Base-by-base conservation (phyloP, 257 asterid genomes). In the Ophiorrhiza pumila region DNA sequence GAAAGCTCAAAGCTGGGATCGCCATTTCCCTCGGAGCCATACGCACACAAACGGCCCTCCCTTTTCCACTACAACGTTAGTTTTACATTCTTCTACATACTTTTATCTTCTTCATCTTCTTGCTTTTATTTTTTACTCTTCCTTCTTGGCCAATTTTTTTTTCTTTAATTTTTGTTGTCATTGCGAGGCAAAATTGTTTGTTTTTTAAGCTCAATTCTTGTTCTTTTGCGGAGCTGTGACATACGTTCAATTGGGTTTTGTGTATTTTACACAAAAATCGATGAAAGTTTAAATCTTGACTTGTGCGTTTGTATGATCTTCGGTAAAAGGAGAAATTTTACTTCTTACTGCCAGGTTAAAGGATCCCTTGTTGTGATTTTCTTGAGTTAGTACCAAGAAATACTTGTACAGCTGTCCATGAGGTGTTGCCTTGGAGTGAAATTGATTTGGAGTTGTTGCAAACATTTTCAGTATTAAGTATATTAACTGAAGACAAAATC, bases 1-100 rank as follows among this genome's bases (percentile, higher is more conserved):
- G 32, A 68, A 68, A 68, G 69, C 78, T 74, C 76, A 73, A 80
- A 78, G 68, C 80, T 75, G 75, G 79, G 81, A 79, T 78, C 83
- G 77, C 81, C 72, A 41, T 75, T 76, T 71, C 55, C 68, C 63
- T 73, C 71, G 60, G 56, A 57, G 74, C 70, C 78, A 77, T 55
- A 66, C 71, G 37, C 69, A 69, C 62, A 75, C 72, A 69, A 71
- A 65, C 64, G 75, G 82, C 76, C 78, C 73, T 74, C 75, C 76
- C 75, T 75, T 78, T 71, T 71, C 80, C 77, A 78, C 79, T 80
- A 50, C 75, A 41, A 75, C 52, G 65, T 72, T 66, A 42, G 69
- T 60, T 9, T 69, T 41, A 39, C 55, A 42, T 29, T 63, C 23
- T 52, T 15, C 11, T 2, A 61, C 67, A 37, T 4, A 60, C 74